Percentiles rank a stretch among this genome's conserved stretches.
These are phyloP conservation scores for Kwoniella shandongensis DNA, from an alignment of 768 basidiomycete species.

Conservation along the genomic window DNA sequence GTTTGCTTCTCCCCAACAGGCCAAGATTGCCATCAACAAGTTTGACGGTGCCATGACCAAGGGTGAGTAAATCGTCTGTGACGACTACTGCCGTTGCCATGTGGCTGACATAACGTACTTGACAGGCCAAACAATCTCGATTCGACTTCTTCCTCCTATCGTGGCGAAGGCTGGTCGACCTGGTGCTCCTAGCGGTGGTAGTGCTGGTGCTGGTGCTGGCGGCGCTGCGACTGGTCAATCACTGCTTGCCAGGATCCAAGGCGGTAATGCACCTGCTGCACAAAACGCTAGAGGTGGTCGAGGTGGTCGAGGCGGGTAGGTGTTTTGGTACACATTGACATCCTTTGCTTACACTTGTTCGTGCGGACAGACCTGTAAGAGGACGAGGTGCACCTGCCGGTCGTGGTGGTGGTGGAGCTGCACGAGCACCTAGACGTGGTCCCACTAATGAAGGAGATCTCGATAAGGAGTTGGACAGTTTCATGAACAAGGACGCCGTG, in stretches of 20 bases:
- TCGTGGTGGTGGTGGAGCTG: constrained; percentile 54
- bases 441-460: constrained; percentile 75
- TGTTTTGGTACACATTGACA: neutral
- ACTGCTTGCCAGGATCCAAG: constrained; percentile 40
- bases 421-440: constrained; percentile 54
- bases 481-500: constrained; percentile 41
- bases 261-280: constrained; percentile 10
- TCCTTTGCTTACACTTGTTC: neutral
- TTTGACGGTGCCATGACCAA: constrained; percentile 85
- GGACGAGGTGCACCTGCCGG: constrained; percentile 55
- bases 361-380: too few species aligned
- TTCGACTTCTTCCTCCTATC: constrained; percentile 37
- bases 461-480: constrained; percentile 76
- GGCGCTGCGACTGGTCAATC: constrained; percentile 23
- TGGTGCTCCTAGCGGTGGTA: constrained; percentile 13
- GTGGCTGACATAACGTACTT: neutral
- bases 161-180: constrained; percentile 19
- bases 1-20: constrained; percentile 76
- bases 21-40: constrained; percentile 76
- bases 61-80: constrained; percentile 60
- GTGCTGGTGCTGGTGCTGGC: constrained; percentile 9
- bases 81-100: neutral
- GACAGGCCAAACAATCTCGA: constrained; percentile 49
- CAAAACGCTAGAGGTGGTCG: constrained; percentile 14
- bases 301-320: constrained; percentile 34